Evolutionary conservation across 225 moss, liverwort and hornwort species (phyloP).

Genomic region (Rhytidiadelphus loreus): DNA sequence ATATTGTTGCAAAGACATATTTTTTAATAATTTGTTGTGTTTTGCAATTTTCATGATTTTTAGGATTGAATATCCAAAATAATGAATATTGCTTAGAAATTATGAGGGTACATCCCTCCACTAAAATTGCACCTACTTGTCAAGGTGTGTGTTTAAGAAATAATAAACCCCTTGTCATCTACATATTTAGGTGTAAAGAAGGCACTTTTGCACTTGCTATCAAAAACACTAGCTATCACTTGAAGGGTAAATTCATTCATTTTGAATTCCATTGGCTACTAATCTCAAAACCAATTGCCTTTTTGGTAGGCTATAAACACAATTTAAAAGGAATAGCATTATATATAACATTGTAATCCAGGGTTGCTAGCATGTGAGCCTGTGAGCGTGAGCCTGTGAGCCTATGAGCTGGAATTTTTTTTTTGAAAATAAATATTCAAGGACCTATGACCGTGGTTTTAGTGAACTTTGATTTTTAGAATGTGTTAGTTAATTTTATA

Average conservation of each 20-base stretch:
- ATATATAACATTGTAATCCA: no score
- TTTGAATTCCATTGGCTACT: background rate
- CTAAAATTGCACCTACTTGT: background rate
- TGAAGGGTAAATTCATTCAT: fast-evolving
- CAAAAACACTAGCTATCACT: background rate
- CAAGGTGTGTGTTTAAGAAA: background rate
- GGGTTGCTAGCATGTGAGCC: no score
- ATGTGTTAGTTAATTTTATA: no score
- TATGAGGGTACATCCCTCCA: background rate
- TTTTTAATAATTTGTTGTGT: background rate
- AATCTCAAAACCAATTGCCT: background rate
- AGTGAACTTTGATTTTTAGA: no score
- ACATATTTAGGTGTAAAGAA: background rate
- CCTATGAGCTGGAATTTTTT: no score
- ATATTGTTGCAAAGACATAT: background rate
- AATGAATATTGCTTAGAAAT: background rate
- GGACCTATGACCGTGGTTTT: no score
- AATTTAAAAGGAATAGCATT: background rate
- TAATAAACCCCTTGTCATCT: background rate
- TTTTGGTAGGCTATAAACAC: no score
- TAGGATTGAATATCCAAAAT: background rate
- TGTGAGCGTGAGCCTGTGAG: no score
- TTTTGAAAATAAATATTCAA: no score
- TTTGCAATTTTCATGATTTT: background rate
- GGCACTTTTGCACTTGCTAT: background rate